Evolutionary conservation across 2,329 filamentous ascomycete species (phyloP), one percentile per base, ranked within the genome.

Genomic region (Penicillium palitans): DNA sequence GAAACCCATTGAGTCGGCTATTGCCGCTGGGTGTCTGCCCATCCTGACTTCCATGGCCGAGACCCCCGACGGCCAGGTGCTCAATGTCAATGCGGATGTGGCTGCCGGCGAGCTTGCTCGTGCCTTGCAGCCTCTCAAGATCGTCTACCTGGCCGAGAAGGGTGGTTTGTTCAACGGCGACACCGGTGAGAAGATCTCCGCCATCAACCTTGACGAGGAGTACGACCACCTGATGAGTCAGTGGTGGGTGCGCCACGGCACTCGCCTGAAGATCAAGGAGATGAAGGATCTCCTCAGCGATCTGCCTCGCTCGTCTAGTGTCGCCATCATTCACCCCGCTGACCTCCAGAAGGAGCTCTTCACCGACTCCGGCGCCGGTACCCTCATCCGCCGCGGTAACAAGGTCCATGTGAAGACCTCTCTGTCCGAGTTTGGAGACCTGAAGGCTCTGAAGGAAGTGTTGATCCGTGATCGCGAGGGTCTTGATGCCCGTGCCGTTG

Each of bases 101-200:
- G 93, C 93, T 37, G 95, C 95, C 31, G 93, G 93, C 64, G 93
- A 97, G 79, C 83, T 99, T 61, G 93, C 95, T 25, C 88, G 91
- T 60, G 87, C 90, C 57, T 81, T 99, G 54, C 88, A 98, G 77
- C 95, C 95, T 27, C 81, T 98, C 70, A 99, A 99, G 86, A 93
- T 98, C 61, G 93, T 99, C 60, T 99, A 97, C 75, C 83, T 98
- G n/a, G 96, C 92, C 6, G 95, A 99, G 80, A 98, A 98, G 83
- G 95, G 95, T 50, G 95, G 93, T 8, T 80, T 99, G 35, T 96
- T 96, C 78, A 91, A 98, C 73, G 93, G 92, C 59, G 90, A 96
- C 63, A 90, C 88, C n/a, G 90, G 89, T 59, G 89, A 93, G 81
- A 96, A 96, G 81, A 98, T 98, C 71, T 96, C 93, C 6, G 90